phyloP scores from a whole-genome alignment of 2,329 filamentous ascomycete genomes.

The Hypoxylon sp. region DNA sequence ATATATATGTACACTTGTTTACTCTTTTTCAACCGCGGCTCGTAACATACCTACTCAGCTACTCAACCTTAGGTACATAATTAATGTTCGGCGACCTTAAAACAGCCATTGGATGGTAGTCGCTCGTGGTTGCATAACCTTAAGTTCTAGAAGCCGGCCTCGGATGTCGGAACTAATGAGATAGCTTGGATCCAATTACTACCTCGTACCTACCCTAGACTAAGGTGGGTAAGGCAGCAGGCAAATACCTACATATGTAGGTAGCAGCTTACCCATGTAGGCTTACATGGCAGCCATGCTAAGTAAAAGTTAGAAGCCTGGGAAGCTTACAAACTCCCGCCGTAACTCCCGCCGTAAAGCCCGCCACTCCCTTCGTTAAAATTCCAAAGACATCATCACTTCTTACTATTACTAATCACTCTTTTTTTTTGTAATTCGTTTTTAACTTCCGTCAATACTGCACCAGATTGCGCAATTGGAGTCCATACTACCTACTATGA shows the following conservation, averaged over 20 bases:
- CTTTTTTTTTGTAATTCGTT: slow-evolving; percentile 13
- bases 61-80: too few relatives aligned
- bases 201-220: slow-evolving; percentile 7
- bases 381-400: slow-evolving; percentile 34
- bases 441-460: slow-evolving; percentile 48
- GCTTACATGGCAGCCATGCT: too few relatives aligned
- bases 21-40: too few relatives aligned
- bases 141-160: slow-evolving; percentile 13
- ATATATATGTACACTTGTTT: too few relatives aligned
- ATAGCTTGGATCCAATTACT: slow-evolving; percentile 11
- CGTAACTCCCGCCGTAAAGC: slow-evolving; percentile 21
- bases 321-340: slow-evolving; percentile 31
- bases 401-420: slow-evolving; percentile 38
- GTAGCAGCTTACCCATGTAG: slow-evolving; percentile 5
- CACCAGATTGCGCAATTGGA: slow-evolving; percentile 51
- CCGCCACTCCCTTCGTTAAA: slow-evolving; percentile 32
- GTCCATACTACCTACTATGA: slow-evolving; percentile 49
- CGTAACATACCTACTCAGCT: too few relatives aligned
- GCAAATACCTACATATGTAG: too few relatives aligned
- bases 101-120: not conserved
- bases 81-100: too few relatives aligned
- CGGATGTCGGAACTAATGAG: slow-evolving; percentile 21
- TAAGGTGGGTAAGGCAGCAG: not conserved
- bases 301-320: slow-evolving; percentile 15
- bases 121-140: not conserved